Evolutionary conservation across 2,329 filamentous ascomycete genomes (phyloP), one percentile per base, ranked within the genome.

Genomic region (Arachnomyces sp.): DNA sequence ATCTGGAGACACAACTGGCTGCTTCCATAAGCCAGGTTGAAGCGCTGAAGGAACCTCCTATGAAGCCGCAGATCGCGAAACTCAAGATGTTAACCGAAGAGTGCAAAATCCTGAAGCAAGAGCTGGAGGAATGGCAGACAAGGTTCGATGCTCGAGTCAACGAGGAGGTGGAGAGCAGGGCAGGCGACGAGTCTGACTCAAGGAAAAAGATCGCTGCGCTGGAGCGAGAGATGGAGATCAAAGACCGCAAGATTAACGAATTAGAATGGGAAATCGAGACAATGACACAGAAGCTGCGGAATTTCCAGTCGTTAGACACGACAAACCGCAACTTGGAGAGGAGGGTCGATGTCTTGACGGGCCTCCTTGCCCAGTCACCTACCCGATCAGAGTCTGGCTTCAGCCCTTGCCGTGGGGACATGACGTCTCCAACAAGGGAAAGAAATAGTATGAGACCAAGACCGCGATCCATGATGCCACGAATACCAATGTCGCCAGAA

Each of bases 1-100:
- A 71, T 49, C 62, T 73, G 9, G 70, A 73, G 42, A 54, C 58
- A 14, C 64, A 71, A 46, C 51, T 73, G 16, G 60, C 61, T 13
- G 54, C 63, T 12, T 57, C 61, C 8, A 62, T 70, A 32, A 54
- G 54, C 6, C 61, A 61, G 40, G 47, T 65, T 28, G 59, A 63
- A 15, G 55, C 61, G 12, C 51, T 61, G 35, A 62, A 58, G 28
- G 67, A 66, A n/a, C 63, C 68, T 2, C 48, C 57, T 4, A 54
- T 53, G 5, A 58, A 63, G 36, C 52, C 57, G 33, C 58, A 63
- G 33, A 56, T 52, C 15, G 50, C 59, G 14, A 64, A 57, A 46
- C 49, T 68, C 41, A 58, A 64, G 34, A 47, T 49, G 2, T 47
- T 66, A 14, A 57, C 49, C 38, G 48, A 54, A 7, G 59, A 62